phyloP scores from a whole-genome alignment of 441 rosid genomes.

The Rhodomyrtus psidioides region DNA sequence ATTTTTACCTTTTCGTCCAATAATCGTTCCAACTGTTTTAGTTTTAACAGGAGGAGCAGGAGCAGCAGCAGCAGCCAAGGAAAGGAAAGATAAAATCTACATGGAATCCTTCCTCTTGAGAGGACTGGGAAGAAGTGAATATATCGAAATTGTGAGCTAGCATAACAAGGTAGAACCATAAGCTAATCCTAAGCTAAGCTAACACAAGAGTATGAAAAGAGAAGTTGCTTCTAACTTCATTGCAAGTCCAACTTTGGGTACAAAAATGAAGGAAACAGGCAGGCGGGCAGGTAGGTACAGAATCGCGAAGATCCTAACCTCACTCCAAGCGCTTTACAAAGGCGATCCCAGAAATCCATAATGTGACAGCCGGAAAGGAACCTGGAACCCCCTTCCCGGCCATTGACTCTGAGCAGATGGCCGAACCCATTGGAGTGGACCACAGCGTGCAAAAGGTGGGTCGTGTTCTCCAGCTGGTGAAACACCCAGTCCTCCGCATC shows the following conservation, averaged over 20 bases:
- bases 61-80: background rate
- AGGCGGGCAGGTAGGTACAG: no score
- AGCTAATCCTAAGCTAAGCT: background rate
- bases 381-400: slow-evolving; percentile 66
- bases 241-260: background rate
- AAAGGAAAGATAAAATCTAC: background rate
- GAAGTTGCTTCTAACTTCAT: background rate
- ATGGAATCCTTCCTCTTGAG: background rate
- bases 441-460: slow-evolving; percentile 66
- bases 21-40: background rate
- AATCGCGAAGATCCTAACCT: slow-evolving; percentile 27
- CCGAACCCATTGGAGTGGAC: slow-evolving; percentile 65
- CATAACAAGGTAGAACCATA: background rate
- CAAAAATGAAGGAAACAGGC: no score
- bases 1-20: background rate
- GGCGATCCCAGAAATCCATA: slow-evolving; percentile 71
- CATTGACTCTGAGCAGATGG: slow-evolving; percentile 68
- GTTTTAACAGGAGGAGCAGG: background rate
- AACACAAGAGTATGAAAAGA: background rate
- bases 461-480: slow-evolving; percentile 54
- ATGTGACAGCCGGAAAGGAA: slow-evolving; percentile 52
- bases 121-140: background rate
- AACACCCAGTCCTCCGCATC: slow-evolving; percentile 58
- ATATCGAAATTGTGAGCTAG: background rate
- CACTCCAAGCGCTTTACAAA: slow-evolving; percentile 45